Evolutionary conservation across 306 rosid genomes (phyloP), one percentile per base, ranked within the genome.

Genomic region (Acacia melanoxylon): DNA sequence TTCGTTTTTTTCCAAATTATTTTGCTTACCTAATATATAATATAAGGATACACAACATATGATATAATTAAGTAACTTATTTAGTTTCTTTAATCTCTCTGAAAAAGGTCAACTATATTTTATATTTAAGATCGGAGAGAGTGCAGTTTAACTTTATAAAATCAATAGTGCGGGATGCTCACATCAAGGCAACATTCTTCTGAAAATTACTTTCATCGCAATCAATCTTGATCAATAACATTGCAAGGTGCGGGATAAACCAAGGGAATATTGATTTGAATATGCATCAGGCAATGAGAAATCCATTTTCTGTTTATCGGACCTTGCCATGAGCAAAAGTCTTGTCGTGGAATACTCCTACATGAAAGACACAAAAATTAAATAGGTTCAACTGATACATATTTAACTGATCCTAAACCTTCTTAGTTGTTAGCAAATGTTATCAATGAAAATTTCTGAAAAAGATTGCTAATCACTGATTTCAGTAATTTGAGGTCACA

Each of bases 361-460:
- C 63, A 73, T 74, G 48, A 35, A 74, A 31, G 46, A 20, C 67
- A 74, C 49, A 54, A 10, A 74, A 33, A 52, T 49, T 46, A 73
- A 46, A 73, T 17, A 29, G 52, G 45, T 73, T 44, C 77, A 72
- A 29, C 25, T 0, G 44, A 29, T 27, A 8, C 16, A 49, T 17
- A 29, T 33, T 29, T 46, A 27, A 73, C 27, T 37, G 41, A 37
- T 33, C 27, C 27, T 4, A 31, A 51, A 73, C 10, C 65, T 52
- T 19, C 11, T 19, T 17, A 48, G 4, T 29, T 51, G 77, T 29
- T 29, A 52, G 67, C 2, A 20, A 74, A 31, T 33, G 31, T 20
- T 31, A 20, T 0, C 11, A 29, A 31, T 33, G 77, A 74, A 33
- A 4, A 3, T 51, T 29, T 48, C 5, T 49, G 17, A 17, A 33